These are phyloP conservation scores for Chlorella sorokiniana DNA, from an alignment of 139 green algal genomes.

Conservation along the genomic window DNA sequence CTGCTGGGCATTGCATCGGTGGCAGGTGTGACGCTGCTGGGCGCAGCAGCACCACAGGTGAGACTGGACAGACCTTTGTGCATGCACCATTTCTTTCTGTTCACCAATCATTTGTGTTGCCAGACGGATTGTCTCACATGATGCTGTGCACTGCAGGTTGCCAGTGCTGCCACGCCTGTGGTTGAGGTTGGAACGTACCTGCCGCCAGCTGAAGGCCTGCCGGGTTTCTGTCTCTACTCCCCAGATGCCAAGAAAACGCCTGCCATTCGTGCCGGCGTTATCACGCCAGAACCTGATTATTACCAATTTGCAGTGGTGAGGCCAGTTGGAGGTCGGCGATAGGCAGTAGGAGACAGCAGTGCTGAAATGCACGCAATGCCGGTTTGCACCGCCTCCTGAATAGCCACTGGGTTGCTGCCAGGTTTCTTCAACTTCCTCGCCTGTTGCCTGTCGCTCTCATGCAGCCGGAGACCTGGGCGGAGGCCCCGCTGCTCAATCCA, in stretches of 20 bases:
- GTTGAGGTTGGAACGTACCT: conserved; percentile 27
- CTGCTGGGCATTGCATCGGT: neutral
- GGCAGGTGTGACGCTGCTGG: neutral
- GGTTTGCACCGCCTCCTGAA: no score
- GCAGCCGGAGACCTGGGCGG: conserved; percentile 26
- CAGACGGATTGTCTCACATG: neutral
- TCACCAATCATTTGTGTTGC: neutral
- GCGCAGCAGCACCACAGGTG: conserved; percentile 14
- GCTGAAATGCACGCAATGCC: no score
- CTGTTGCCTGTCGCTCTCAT: neutral
- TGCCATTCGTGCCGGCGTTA: conserved; percentile 35
- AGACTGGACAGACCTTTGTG: neutral
- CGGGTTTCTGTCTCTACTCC: conserved; percentile 22
- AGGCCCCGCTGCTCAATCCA: conserved; percentile 52
- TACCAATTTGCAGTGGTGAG: conserved; percentile 37
- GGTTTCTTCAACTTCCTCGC: no score
- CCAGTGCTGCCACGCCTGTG: neutral
- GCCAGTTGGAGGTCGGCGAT: no score
- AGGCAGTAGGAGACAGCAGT: no score
- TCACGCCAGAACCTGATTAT: conserved; percentile 18
- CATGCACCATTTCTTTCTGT: neutral
- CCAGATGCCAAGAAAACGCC: conserved; percentile 33
- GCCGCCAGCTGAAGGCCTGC: neutral
- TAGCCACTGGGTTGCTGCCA: no score
- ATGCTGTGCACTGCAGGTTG: neutral